phyloP scores from a whole-genome alignment of 345 rosid species.

The Eucalyptus urophylla region DNA sequence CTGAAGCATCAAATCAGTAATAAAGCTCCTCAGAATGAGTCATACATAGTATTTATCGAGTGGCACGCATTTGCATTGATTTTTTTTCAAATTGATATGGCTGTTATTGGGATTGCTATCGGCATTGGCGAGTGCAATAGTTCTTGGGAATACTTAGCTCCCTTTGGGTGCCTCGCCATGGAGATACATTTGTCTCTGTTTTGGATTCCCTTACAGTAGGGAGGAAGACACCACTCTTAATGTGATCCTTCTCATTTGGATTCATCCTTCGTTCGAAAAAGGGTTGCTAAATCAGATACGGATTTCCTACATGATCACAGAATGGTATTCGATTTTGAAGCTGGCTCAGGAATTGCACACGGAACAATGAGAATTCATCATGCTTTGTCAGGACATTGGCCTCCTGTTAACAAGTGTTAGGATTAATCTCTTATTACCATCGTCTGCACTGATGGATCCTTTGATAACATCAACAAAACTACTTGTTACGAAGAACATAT shows the following conservation, averaged over 20 bases:
- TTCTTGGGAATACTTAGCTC: background rate
- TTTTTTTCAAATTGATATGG: background rate
- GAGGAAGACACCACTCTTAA: background rate
- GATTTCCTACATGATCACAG: background rate
- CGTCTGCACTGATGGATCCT: background rate
- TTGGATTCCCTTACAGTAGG: background rate
- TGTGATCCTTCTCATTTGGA: background rate
- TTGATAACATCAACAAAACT: background rate
- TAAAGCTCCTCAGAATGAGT: background rate
- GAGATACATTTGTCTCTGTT: background rate
- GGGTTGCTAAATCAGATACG: background rate
- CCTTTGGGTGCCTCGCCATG: background rate
- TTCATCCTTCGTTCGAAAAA: background rate
- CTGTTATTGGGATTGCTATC: background rate
- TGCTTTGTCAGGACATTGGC: background rate
- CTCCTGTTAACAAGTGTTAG: background rate
- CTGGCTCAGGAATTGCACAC: background rate
- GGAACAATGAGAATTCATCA: background rate
- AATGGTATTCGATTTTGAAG: background rate
- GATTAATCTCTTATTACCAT: background rate
- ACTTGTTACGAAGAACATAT: background rate
- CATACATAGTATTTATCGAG: background rate
- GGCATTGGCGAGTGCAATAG: background rate
- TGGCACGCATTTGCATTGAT: background rate
- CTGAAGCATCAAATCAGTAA: background rate